Conservation (phyloP, 2,329 filamentous ascomycete species). For the Emergomyces africanus region DNA sequence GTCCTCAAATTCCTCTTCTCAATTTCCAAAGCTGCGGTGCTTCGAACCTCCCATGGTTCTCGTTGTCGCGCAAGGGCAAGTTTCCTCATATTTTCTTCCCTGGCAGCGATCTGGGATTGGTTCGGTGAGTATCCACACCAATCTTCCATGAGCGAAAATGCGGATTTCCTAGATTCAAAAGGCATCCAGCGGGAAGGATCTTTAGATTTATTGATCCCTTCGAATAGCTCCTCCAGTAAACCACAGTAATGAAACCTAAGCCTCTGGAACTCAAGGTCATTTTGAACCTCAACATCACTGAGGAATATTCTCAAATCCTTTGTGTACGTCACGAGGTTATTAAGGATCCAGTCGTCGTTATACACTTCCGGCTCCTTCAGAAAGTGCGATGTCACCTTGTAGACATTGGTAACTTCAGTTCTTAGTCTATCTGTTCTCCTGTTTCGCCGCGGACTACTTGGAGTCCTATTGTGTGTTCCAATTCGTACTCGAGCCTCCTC, state of each 20-base stretch:
- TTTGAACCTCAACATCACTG: conserved; percentile 88
- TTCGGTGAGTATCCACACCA: conserved; percentile 98
- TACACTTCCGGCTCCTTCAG: conserved; percentile 65
- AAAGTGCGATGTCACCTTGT: conserved; percentile 86
- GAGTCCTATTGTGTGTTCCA: conserved; percentile 61
- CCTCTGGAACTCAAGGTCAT: conserved; percentile 88
- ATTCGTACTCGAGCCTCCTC: conserved; percentile 78
- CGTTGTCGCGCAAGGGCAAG: conserved; percentile 68
- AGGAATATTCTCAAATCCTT: conserved; percentile 89
- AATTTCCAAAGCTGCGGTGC: conserved; percentile 82
- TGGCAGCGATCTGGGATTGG: conserved; percentile 63
- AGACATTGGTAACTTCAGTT: conserved; percentile 92
- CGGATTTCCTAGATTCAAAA: conserved; percentile 89
- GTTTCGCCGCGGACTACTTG: conserved; percentile 70
- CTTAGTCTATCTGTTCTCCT: conserved; percentile 74
- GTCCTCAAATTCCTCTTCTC: conserved; percentile 87
- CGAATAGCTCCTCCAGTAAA: conserved; percentile 82
- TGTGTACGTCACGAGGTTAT: conserved; percentile 76
- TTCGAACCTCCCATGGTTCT: conserved; percentile 59
- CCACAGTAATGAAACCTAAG: conserved; percentile 89
- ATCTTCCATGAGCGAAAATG: conserved; percentile 94
- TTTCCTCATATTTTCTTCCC: conserved; percentile 79
- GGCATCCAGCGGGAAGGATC: conserved; percentile 92
- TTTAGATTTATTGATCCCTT: conserved; percentile 72
- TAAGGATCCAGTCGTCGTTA: conserved; percentile 79